Percentiles rank a stretch among this genome's conserved stretches.
phyloP scores from a whole-genome alignment of 495 filamentous ascomycete species.

The Clavariopsis aquatica region DNA sequence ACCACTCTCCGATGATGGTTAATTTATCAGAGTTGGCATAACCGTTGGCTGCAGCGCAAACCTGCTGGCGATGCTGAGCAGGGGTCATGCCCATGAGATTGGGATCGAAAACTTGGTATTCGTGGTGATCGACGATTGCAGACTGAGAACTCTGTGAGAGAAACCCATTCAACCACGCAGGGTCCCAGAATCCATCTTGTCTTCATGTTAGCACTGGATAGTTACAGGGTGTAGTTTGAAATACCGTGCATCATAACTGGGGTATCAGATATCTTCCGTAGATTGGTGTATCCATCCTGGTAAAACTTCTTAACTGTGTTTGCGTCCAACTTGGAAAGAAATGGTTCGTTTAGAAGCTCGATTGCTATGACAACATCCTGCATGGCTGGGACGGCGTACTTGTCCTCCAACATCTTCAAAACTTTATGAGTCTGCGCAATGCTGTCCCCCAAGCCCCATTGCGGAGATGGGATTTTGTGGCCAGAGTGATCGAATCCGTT shows the following conservation, averaged over 20 bases:
- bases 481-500: constrained; percentile 50
- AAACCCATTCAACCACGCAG: constrained; percentile 47
- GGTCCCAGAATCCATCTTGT: constrained; percentile 60
- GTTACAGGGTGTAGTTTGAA: background rate
- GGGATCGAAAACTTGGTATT: constrained; percentile 52
- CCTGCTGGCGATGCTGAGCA: constrained; percentile 47
- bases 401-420: constrained; percentile 56
- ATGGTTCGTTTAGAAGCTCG: constrained; percentile 72
- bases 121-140: constrained; percentile 53
- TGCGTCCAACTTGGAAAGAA: constrained; percentile 54
- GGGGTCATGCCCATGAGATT: constrained; percentile 40
- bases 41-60: constrained; percentile 45
- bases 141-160: constrained; percentile 42
- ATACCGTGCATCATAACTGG: constrained; percentile 56
- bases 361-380: constrained; percentile 69
- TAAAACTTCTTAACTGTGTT: constrained; percentile 60
- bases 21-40: constrained; percentile 50
- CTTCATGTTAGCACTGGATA: background rate
- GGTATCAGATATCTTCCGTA: constrained; percentile 56
- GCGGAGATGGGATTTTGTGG: constrained; percentile 31
- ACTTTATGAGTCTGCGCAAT: constrained; percentile 59
- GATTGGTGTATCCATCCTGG: constrained; percentile 58
- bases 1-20: constrained; percentile 56
- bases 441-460: constrained; percentile 63
- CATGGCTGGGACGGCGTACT: constrained; percentile 55